Evolutionary conservation across 345 rosid species (phyloP).

Genomic region (Euphorbia pulcherrima): DNA sequence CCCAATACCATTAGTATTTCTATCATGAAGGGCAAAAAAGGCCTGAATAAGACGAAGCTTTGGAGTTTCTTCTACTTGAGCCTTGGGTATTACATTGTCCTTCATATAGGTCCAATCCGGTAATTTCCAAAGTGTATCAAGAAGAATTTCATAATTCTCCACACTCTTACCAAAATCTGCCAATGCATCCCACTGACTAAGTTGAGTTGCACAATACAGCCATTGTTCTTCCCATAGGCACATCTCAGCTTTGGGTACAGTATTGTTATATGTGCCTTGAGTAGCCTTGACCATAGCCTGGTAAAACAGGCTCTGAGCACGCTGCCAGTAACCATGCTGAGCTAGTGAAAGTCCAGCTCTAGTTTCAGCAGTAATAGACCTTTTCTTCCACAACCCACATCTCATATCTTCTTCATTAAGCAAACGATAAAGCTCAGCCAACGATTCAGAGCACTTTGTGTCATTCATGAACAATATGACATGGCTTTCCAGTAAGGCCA

Average conservation of each 20-base stretch:
- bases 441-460: conserved; percentile 83
- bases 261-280: conserved; percentile 93
- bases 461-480: conserved; percentile 89
- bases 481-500: conserved; percentile 92
- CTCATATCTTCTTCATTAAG: conserved; percentile 99
- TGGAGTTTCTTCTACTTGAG: conserved; percentile 99
- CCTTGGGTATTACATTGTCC: conserved; percentile 95
- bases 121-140: conserved; percentile 89
- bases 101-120: conserved; percentile 95
- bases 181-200: conserved; percentile 97
- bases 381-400: conserved; percentile 96
- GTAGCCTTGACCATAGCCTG: conserved; percentile 99
- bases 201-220: conserved; percentile 90
- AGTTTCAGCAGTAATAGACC: conserved; percentile 90
- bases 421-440: conserved; percentile 92
- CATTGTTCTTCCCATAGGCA: conserved; percentile 99
- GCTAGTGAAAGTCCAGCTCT: conserved; percentile 93
- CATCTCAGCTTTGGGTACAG: conserved; percentile 99
- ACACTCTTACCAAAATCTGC: conserved; percentile 88
- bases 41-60: conserved; percentile 91
- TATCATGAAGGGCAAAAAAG: conserved; percentile 87
- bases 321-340: conserved; percentile 99
- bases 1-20: conserved; percentile 65
- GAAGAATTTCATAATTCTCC: conserved; percentile 92
- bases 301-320: conserved; percentile 83